These are phyloP conservation scores for Cenchrus fungigraminus DNA, from an alignment of 176 grass and related monocot species.

Conservation along the genomic window DNA sequence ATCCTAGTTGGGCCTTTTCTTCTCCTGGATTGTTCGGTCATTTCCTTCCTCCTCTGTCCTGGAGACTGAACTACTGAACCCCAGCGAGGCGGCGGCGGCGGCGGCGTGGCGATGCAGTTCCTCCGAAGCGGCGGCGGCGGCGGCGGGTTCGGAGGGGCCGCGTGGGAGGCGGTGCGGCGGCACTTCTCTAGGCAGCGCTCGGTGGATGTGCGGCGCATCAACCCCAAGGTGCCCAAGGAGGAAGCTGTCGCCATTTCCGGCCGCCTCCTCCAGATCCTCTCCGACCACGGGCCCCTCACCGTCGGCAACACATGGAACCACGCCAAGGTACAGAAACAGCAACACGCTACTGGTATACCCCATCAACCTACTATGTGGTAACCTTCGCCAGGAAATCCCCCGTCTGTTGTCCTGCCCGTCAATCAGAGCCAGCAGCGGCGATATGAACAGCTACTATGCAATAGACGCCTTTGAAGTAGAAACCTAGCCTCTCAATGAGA, in stretches of 20 bases:
- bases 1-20: not conserved
- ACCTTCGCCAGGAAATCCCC: not conserved
- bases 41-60: too few relatives aligned
- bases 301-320: conserved; percentile 80
- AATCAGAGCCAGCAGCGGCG: not conserved
- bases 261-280: conserved; percentile 73
- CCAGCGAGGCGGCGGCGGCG: not conserved
- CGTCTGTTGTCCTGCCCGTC: not conserved
- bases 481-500: too few relatives aligned
- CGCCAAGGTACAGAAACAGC: conserved; percentile 57
- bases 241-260: conserved; percentile 78
- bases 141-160: conserved; percentile 13
- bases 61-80: not conserved
- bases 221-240: conserved; percentile 83
- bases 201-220: conserved; percentile 71
- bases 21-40: not conserved
- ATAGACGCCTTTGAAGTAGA: not conserved
- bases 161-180: conserved; percentile 48
- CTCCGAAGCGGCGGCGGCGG: conserved; percentile 25
- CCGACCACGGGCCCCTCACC: conserved; percentile 76
- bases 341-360: not conserved
- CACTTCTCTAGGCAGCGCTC: conserved; percentile 71
- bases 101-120: conserved; percentile 47
- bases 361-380: not conserved
- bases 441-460: not conserved